phyloP scores from a whole-genome alignment of 345 rosid species.

The Citrus sp. region DNA sequence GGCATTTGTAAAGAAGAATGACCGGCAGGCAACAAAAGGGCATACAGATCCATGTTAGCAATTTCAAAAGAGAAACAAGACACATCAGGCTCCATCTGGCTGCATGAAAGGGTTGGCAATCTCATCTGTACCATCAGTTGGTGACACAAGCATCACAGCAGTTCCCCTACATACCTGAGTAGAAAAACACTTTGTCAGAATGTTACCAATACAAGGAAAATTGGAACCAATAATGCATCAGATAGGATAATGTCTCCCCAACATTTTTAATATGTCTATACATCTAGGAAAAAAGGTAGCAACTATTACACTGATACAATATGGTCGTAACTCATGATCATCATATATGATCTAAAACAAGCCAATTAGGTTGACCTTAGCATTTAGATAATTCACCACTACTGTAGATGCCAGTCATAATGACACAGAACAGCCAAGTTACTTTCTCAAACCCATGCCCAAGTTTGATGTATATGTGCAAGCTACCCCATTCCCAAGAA shows the following conservation, averaged over 20 bases:
- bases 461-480: not conserved
- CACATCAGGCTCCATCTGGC: conserved; percentile 71
- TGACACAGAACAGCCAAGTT: not conserved
- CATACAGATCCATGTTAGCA: conserved; percentile 1
- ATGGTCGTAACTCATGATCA: not conserved
- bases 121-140: conserved; percentile 97
- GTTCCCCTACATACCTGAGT: conserved; percentile 93
- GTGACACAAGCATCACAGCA: conserved; percentile 97
- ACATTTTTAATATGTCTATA: not conserved
- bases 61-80: not conserved
- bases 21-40: not conserved
- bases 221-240: not conserved
- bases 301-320: not conserved
- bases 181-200: not conserved
- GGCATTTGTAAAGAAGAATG: not conserved
- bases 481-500: not conserved
- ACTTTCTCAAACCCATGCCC: not conserved
- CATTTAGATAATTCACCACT: not conserved
- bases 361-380: not conserved
- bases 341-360: not conserved
- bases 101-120: conserved; percentile 92
- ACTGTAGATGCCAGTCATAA: not conserved
- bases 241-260: not conserved
- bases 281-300: not conserved
- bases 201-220: not conserved